A percentile compares a stretch with the other conserved stretches of the same genome.
Conservation (phyloP, 164 flowering plant species). For the Annona squamosa region DNA sequence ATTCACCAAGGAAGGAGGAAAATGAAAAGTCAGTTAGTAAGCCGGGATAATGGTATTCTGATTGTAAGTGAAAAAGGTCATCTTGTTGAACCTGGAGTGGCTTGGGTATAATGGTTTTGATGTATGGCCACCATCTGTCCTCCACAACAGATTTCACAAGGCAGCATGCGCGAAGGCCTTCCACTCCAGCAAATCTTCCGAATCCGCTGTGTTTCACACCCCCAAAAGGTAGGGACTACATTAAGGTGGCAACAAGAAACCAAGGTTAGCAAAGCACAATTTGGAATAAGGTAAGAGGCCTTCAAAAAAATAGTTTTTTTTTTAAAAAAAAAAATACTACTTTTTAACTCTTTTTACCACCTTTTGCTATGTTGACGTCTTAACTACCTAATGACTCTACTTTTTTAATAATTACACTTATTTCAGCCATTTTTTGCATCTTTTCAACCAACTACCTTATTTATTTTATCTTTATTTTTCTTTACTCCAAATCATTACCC, state of each 20-base stretch:
- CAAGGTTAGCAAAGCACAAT: not conserved
- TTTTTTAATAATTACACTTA: no score
- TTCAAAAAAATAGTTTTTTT: no score
- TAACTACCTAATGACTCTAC: no score
- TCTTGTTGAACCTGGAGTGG: slow-evolving; percentile 65
- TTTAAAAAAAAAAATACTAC: no score
- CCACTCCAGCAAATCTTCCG: slow-evolving; percentile 95
- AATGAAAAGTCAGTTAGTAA: slow-evolving; percentile 2
- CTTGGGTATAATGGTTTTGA: slow-evolving; percentile 88
- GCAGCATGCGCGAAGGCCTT: slow-evolving; percentile 94
- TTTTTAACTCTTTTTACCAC: no score
- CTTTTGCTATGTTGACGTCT: no score
- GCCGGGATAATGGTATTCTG: not conserved
- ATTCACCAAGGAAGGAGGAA: not conserved
- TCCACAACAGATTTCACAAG: slow-evolving; percentile 90
- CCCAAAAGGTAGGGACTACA: slow-evolving; percentile 93
- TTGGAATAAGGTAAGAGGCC: not conserved
- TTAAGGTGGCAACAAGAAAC: not conserved
- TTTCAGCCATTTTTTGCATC: no score
- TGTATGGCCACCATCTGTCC: slow-evolving; percentile 91
- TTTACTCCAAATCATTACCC: no score
- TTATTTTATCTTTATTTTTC: no score
- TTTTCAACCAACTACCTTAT: no score
- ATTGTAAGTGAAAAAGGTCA: not conserved
- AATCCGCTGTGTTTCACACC: slow-evolving; percentile 95